These are phyloP conservation scores for Penstemon barbatus DNA, from an alignment of 257 asterid genomes.

Conservation along the genomic window DNA sequence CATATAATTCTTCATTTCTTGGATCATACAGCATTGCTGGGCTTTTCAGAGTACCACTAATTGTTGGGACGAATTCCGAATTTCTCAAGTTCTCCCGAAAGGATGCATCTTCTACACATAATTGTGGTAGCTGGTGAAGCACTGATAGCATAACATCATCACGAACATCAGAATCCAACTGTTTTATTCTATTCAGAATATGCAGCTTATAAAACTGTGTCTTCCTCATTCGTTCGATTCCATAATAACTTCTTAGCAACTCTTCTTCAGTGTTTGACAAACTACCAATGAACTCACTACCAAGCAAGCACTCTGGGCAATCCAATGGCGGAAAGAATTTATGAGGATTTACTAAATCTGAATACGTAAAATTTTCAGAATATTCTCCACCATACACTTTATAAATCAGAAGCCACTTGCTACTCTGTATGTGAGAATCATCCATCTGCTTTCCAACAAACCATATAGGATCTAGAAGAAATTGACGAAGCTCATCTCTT, in stretches of 20 bases:
- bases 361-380: slow-evolving; percentile 54
- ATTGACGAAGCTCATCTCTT: slow-evolving; percentile 79
- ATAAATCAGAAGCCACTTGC: slow-evolving; percentile 92
- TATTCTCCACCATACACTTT: slow-evolving; percentile 65
- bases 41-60: slow-evolving; percentile 63
- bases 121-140: slow-evolving; percentile 82
- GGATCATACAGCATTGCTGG: slow-evolving; percentile 81
- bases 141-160: slow-evolving; percentile 71
- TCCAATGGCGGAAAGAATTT: slow-evolving; percentile 77
- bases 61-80: slow-evolving; percentile 70
- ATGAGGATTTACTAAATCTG: slow-evolving; percentile 73
- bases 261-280: slow-evolving; percentile 74
- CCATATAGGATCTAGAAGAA: slow-evolving; percentile 83
- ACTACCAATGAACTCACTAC: slow-evolving; percentile 56
- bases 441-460: slow-evolving; percentile 67
- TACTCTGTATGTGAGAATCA: slow-evolving; percentile 68
- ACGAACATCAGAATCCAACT: slow-evolving; percentile 61
- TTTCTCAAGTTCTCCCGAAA: slow-evolving; percentile 65
- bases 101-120: slow-evolving; percentile 70
- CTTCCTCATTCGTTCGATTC: slow-evolving; percentile 75
- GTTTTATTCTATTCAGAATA: slow-evolving; percentile 53
- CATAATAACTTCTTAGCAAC: slow-evolving; percentile 67
- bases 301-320: slow-evolving; percentile 67
- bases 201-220: slow-evolving; percentile 65
- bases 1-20: slow-evolving; percentile 82